These are phyloP conservation scores for Naganishia sp. DNA, from an alignment of 1,284 basidiomycete species.

Conservation along the genomic window DNA sequence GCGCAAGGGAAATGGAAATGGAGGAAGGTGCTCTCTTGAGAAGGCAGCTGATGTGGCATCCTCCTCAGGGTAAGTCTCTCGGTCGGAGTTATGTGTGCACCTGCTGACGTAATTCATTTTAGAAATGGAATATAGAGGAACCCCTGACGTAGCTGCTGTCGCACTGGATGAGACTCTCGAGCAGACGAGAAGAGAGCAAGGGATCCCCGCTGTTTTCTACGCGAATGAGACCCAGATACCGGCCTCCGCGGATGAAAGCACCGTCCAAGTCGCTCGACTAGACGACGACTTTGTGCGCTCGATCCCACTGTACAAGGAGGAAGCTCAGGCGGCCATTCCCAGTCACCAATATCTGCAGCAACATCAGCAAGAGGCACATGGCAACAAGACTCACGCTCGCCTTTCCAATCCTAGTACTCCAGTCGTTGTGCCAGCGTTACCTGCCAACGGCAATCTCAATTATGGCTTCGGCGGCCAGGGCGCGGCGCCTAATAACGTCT, in stretches of 20 bases:
- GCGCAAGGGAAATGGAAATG: constrained; percentile 22
- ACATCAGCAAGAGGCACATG: background rate
- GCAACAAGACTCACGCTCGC: background rate
- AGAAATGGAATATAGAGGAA: constrained; percentile 20
- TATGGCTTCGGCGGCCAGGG: too few relatives aligned
- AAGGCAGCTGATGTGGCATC: constrained; percentile 1
- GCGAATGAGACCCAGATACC: constrained; percentile 4
- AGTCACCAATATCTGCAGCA: constrained; percentile 19
- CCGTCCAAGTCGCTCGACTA: background rate
- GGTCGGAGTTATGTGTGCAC: too few relatives aligned
- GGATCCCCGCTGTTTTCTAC: background rate
- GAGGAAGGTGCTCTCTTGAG: constrained; percentile 9
- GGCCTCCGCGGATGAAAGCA: background rate
- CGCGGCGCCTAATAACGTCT: background rate
- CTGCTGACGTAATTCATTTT: background rate
- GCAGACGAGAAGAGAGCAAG: background rate
- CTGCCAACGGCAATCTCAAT: background rate
- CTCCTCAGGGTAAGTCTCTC: constrained; percentile 7
- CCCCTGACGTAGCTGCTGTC: constrained; percentile 1
- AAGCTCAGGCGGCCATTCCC: constrained; percentile 16
- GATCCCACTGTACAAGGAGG: constrained; percentile 15
- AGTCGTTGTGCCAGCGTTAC: background rate
- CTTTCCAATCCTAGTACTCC: background rate
- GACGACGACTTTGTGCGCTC: background rate
- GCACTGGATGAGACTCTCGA: constrained; percentile 1